These are phyloP conservation scores for Coriolopsis trogii DNA, from an alignment of 1,284 basidiomycete species.

Conservation along the genomic window DNA sequence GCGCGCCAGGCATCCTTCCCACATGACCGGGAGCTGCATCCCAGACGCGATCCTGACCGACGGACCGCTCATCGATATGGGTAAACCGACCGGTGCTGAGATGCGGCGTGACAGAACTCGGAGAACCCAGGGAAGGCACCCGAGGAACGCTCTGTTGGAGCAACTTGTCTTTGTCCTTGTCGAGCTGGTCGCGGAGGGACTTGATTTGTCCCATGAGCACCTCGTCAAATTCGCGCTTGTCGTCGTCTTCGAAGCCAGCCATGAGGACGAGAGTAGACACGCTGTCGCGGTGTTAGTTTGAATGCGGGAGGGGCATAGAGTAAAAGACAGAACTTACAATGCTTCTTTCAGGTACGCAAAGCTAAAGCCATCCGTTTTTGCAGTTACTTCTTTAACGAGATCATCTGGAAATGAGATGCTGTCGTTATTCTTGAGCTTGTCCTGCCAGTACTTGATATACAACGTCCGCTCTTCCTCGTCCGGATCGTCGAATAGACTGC, in stretches of 20 bases:
- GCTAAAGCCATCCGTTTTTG: constrained; percentile 66
- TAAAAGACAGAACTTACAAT: constrained; percentile 56
- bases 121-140: neutral
- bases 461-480: constrained; percentile 60
- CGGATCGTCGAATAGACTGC: constrained; percentile 68
- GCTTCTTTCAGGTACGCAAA: constrained; percentile 86
- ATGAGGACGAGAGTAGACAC: constrained; percentile 65
- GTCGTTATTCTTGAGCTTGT: constrained; percentile 64
- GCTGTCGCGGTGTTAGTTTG: constrained; percentile 36
- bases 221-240: constrained; percentile 50
- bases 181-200: constrained; percentile 60
- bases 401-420: constrained; percentile 66
- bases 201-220: constrained; percentile 61
- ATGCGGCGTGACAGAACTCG: neutral
- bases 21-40: constrained; percentile 9
- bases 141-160: neutral
- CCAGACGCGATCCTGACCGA: constrained; percentile 30
- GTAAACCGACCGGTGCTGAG: neutral
- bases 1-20: constrained; percentile 29
- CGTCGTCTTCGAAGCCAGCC: constrained; percentile 48
- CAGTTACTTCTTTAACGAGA: constrained; percentile 61
- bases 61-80: constrained; percentile 18
- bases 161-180: constrained; percentile 34
- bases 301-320: neutral
- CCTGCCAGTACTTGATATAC: constrained; percentile 78